Base-by-base conservation (phyloP, 345 rosid species). In the Pistacia integerrima region DNA sequence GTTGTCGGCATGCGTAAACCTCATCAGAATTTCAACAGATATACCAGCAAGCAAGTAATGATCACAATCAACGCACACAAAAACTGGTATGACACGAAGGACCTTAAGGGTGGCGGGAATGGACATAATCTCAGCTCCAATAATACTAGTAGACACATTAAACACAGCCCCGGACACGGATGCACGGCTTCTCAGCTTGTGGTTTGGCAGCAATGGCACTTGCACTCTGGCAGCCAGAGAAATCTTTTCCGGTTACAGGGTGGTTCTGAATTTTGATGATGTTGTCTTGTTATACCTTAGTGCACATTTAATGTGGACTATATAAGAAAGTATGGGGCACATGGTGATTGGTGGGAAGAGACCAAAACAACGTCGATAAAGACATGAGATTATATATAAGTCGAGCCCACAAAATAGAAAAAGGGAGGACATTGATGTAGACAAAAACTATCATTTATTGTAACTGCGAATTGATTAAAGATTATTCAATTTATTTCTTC, bases 51-150 rank as follows among this genome's bases (percentile, higher is more conserved):
- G 89, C 92, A 92, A 7, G 90, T 97, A 10, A 95, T 78, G 33
- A 81, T 67, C 58, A 78, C 57, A 48, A 90, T 92, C 63, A 90
- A 71, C 64, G 76, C 62, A 3, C 33, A 1, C 33, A 30, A 95
- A 79, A 28, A 96, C 97, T n/a, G 97, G 98, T 25, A 91, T 72
- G 0, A 91, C 87, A 4, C 99, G 98, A 0, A 95, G 84, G 11
- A 95, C 97, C 83, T 86, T 93, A 2, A 90, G 64, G 4, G 99
- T 90, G 12, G 94, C 98, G 1, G 98, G 97, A 56, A 93, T 87
- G 5, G 99, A 89, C 99, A 93, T 95, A 44, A 93, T 95, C 5
- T 97, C 98, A 3, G 98, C 97, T 11, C 99, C 98, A 48, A 95
- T 82, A 14, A 90, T 88, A 81, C 88, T 93, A 0, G 98, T 95